Evolutionary conservation across 495 filamentous ascomycete species (phyloP).

Genomic region (Jackrogersella multiformis): DNA sequence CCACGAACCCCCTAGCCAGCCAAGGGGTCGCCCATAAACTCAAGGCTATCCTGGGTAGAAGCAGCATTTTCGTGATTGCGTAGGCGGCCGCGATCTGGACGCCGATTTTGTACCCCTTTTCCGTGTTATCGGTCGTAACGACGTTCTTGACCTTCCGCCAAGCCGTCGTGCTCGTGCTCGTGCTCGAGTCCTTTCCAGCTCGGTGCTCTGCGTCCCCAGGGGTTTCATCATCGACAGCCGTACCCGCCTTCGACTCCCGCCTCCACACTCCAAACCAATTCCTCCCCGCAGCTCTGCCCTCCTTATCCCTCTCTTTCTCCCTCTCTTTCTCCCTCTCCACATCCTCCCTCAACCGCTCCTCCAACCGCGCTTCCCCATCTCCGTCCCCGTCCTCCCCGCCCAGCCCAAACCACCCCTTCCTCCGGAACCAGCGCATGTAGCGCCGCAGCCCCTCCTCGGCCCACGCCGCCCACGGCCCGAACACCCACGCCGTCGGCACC

Average conservation of each 20-base stretch:
- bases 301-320: slow-evolving; percentile 12
- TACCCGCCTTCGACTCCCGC: slow-evolving; percentile 29
- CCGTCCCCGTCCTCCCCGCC: slow-evolving; percentile 29
- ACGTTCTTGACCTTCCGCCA: slow-evolving; percentile 46
- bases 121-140: slow-evolving; percentile 42
- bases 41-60: slow-evolving; percentile 75
- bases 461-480: slow-evolving; percentile 51
- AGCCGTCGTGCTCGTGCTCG: slow-evolving; percentile 41
- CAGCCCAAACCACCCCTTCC: slow-evolving; percentile 61
- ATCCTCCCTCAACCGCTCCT: slow-evolving; percentile 28
- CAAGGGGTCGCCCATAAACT: slow-evolving; percentile 93
- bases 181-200: slow-evolving; percentile 23
- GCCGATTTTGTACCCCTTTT: slow-evolving; percentile 63
- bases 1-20: slow-evolving; percentile 79
- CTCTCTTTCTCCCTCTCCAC: slow-evolving; percentile 30
- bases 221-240: slow-evolving; percentile 32
- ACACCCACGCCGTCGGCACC: slow-evolving; percentile 63
- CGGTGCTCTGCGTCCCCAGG: background rate
- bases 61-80: slow-evolving; percentile 82
- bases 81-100: slow-evolving; percentile 85
- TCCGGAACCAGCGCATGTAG: slow-evolving; percentile 56
- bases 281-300: no score
- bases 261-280: slow-evolving; percentile 23
- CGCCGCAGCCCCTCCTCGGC: slow-evolving; percentile 56
- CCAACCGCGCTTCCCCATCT: slow-evolving; percentile 24